These are phyloP conservation scores for Rubia tinctorum DNA, from an alignment of 305 asterid genomes.

Conservation along the genomic window DNA sequence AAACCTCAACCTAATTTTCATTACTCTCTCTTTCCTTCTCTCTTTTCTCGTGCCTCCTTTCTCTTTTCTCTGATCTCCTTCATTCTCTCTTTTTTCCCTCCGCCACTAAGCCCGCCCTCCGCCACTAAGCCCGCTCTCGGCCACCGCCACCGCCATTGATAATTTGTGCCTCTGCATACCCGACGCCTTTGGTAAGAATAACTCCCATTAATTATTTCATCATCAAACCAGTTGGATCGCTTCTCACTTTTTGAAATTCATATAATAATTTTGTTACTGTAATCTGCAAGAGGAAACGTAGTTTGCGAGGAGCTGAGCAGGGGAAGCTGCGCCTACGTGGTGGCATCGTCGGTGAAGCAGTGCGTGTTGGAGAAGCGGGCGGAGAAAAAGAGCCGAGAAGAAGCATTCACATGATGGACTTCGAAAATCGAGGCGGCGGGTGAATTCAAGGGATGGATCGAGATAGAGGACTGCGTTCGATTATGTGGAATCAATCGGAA, in stretches of 20 bases:
- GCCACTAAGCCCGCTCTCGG: too few species aligned
- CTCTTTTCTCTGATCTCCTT: too few species aligned
- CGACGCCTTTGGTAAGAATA: conserved; percentile 28
- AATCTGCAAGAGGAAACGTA: conserved; percentile 27
- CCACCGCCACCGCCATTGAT: too few species aligned
- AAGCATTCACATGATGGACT: conserved; percentile 42
- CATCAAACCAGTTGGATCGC: background rate
- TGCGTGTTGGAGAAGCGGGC: conserved; percentile 70
- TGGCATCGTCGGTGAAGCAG: conserved; percentile 54
- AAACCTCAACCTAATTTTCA: too few species aligned
- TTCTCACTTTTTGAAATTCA: background rate
- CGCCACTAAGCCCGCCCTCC: too few species aligned
- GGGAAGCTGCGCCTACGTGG: conserved; percentile 56
- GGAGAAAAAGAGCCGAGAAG: conserved; percentile 41
- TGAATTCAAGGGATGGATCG: conserved; percentile 44
- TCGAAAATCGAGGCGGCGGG: conserved; percentile 69
- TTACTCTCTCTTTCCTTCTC: too few species aligned
- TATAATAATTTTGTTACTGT: background rate
- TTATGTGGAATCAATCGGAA: conserved; percentile 63
- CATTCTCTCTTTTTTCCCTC: too few species aligned
- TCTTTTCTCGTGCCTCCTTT: too few species aligned
- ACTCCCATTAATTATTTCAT: background rate
- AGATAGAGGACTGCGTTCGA: conserved; percentile 51
- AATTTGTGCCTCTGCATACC: conserved; percentile 30
- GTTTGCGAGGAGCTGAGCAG: conserved; percentile 55